Evolutionary conservation across 371 early-diverging fungal genomes (phyloP).

Genomic region (Choanephora cucurbitarum): DNA sequence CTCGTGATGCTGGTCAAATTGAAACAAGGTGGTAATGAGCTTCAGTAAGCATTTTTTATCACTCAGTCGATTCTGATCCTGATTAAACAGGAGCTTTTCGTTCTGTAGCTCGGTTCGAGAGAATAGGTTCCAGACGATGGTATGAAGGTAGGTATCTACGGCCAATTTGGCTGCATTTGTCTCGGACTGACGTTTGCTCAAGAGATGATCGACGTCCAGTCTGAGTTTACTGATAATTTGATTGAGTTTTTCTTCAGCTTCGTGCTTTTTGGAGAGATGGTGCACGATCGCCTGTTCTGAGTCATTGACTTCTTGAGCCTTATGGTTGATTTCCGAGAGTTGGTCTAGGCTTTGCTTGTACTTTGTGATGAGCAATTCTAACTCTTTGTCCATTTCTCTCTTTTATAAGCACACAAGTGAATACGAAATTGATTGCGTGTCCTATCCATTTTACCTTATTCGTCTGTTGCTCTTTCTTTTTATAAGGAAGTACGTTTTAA

Average conservation of each 20-base stretch:
- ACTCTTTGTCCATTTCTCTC: constrained; percentile 15
- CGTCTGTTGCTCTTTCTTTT: too few species aligned
- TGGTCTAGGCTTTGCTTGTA: constrained; percentile 24
- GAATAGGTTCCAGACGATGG: constrained; percentile 31
- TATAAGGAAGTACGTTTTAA: too few species aligned
- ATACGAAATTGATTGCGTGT: too few species aligned
- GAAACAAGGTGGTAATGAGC: constrained; percentile 11
- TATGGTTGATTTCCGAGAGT: constrained; percentile 16
- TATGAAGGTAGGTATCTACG: constrained; percentile 57
- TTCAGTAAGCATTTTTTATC: constrained; percentile 14
- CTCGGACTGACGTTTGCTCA: constrained; percentile 31
- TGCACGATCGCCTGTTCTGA: constrained; percentile 27
- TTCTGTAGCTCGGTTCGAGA: constrained; percentile 14
- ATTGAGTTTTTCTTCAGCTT: constrained; percentile 30
- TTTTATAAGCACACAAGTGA: background rate
- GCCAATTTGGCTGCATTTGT: constrained; percentile 36
- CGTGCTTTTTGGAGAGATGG: constrained; percentile 37
- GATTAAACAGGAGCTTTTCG: constrained; percentile 11
- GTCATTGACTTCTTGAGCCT: constrained; percentile 15
- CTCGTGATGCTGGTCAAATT: constrained; percentile 5
- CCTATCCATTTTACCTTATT: too few species aligned
- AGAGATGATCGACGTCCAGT: constrained; percentile 29
- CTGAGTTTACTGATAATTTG: constrained; percentile 28
- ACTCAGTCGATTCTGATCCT: constrained; percentile 9
- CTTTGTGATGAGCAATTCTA: constrained; percentile 15